phyloP scores from a whole-genome alignment of 2,329 filamentous ascomycete genomes.

The Elsinoe batatas region DNA sequence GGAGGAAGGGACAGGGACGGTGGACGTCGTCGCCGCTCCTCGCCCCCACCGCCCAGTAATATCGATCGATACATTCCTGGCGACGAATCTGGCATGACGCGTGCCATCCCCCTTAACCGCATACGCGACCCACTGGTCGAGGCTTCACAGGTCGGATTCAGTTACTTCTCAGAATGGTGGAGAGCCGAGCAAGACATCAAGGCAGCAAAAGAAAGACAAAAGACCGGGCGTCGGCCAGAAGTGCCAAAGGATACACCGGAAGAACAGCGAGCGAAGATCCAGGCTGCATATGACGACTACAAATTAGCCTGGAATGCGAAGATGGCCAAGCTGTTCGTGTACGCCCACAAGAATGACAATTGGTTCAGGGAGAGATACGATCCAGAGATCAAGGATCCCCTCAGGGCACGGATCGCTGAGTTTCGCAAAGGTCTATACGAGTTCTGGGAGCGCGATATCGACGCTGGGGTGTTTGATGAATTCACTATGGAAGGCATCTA shows the following conservation, averaged over 20 bases:
- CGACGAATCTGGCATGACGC: constrained; percentile 41
- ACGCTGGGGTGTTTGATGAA: constrained; percentile 79
- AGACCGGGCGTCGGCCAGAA: constrained; percentile 55
- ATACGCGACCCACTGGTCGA: constrained; percentile 62
- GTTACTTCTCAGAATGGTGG: constrained; percentile 83
- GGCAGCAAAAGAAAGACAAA: constrained; percentile 64
- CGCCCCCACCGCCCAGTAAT: constrained; percentile 46
- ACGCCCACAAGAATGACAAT: constrained; percentile 86
- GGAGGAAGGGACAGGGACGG: constrained; percentile 53
- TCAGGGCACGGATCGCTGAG: constrained; percentile 66
- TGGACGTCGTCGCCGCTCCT: constrained; percentile 53
- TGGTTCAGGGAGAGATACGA: constrained; percentile 98
- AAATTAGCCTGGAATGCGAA: constrained; percentile 37
- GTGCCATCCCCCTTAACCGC: constrained; percentile 50
- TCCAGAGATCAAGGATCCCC: constrained; percentile 64
- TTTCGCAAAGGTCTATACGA: constrained; percentile 69
- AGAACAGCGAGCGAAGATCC: constrained; percentile 69
- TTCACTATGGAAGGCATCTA: constrained; percentile 91
- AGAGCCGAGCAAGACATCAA: constrained; percentile 71
- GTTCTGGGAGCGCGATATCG: constrained; percentile 83
- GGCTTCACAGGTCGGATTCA: constrained; percentile 74
- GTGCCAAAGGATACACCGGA: constrained; percentile 62
- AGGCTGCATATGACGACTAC: constrained; percentile 56
- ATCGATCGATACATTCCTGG: constrained; percentile 82
- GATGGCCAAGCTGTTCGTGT: constrained; percentile 83